These are phyloP conservation scores for Boletus sp. DNA, from an alignment of 768 basidiomycete species.

Conservation along the genomic window DNA sequence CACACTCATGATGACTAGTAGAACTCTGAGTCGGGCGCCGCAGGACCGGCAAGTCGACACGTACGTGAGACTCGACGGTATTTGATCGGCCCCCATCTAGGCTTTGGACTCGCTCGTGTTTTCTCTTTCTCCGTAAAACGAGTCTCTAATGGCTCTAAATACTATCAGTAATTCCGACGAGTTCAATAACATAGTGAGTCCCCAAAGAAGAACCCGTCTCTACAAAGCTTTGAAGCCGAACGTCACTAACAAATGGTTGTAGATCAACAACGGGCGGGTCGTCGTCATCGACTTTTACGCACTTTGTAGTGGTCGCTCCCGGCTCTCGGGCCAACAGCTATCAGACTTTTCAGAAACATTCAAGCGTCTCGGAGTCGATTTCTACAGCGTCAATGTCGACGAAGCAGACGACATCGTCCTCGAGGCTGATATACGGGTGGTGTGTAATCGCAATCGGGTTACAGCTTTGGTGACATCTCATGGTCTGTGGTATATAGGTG, in stretches of 20 bases:
- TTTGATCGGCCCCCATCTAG: background rate
- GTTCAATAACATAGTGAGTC: slow-evolving; percentile 20
- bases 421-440: slow-evolving; percentile 61
- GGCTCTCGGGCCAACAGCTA: slow-evolving; percentile 9
- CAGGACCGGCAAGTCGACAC: background rate
- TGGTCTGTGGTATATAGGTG: slow-evolving; percentile 7
- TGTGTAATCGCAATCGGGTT: slow-evolving; percentile 30
- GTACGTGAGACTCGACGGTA: background rate
- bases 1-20: background rate
- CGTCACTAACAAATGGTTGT: background rate
- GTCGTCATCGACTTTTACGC: slow-evolving; percentile 24
- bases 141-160: slow-evolving; percentile 13
- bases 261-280: slow-evolving; percentile 28
- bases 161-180: slow-evolving; percentile 18
- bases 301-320: slow-evolving; percentile 10
- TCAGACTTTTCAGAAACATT: slow-evolving; percentile 20
- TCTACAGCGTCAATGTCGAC: slow-evolving; percentile 78
- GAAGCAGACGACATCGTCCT: slow-evolving; percentile 47
- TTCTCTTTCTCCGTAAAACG: background rate
- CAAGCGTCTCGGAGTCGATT: slow-evolving; percentile 40
- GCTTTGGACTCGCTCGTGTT: background rate
- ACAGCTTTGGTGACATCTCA: background rate
- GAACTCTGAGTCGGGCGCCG: background rate
- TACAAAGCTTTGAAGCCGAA: background rate
- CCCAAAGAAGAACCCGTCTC: background rate